Conservation (phyloP, 164 flowering plant species). For the Stephania cephalantha region DNA sequence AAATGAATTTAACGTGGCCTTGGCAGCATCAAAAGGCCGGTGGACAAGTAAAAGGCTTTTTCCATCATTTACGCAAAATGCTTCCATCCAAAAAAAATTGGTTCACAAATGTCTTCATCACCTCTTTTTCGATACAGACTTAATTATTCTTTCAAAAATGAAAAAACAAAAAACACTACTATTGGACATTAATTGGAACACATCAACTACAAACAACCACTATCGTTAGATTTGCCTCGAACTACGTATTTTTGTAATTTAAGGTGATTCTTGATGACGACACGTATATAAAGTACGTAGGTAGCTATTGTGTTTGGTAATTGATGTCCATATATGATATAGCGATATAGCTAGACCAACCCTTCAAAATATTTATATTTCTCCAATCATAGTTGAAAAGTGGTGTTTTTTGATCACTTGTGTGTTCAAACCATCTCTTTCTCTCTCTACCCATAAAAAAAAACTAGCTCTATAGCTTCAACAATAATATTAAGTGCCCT, state of each 20-base stretch:
- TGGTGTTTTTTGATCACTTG: background rate
- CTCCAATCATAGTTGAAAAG: background rate
- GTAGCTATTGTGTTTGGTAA: too few species aligned
- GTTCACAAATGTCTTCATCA: background rate
- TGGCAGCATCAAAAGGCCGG: background rate
- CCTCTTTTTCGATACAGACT: background rate
- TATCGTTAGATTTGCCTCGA: too few species aligned
- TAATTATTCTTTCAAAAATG: background rate
- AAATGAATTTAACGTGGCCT: background rate
- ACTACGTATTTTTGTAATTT: too few species aligned
- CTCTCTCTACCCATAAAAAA: slow-evolving; percentile 2
- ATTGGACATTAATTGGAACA: too few species aligned
- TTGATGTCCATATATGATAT: too few species aligned
- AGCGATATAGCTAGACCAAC: too few species aligned
- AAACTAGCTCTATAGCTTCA: background rate
- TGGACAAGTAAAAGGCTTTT: background rate
- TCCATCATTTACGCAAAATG: slow-evolving; percentile 2
- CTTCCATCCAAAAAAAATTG: background rate
- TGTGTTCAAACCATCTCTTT: slow-evolving; percentile 1
- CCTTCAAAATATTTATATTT: background rate
- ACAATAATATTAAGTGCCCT: background rate
- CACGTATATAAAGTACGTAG: too few species aligned
- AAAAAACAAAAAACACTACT: too few species aligned
- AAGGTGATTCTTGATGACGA: too few species aligned
- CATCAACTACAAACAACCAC: too few species aligned